Percentiles rank a stretch among this genome's conserved stretches.
These are phyloP conservation scores for Phlegmacium glaucopus DNA, from an alignment of 768 basidiomycete genomes.

Conservation along the genomic window DNA sequence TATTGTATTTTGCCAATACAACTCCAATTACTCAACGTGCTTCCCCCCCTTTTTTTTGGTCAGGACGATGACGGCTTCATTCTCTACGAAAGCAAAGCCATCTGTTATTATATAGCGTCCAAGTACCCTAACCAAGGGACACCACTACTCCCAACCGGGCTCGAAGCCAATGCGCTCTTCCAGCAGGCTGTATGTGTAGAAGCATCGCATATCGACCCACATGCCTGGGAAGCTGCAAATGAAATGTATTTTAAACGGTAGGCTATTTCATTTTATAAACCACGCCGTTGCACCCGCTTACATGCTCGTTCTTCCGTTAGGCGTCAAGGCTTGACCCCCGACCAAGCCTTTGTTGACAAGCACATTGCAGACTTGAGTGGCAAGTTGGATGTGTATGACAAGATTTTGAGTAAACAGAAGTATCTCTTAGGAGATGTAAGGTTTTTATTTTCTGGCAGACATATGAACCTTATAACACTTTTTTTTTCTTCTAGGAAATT, in stretches of 20 bases:
- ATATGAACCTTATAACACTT: neutral
- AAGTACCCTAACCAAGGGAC: constrained; percentile 44
- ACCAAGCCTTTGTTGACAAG: constrained; percentile 21
- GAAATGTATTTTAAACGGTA: constrained; percentile 40
- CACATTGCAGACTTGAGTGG: constrained; percentile 22
- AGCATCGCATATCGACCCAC: constrained; percentile 40
- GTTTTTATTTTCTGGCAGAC: neutral
- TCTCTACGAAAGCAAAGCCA: constrained; percentile 22
- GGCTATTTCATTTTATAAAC: neutral
- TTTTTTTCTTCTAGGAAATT: constrained; percentile 22
- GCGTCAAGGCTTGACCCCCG: constrained; percentile 19
- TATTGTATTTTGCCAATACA: neutral
- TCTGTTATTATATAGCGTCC: constrained; percentile 45
- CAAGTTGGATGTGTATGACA: constrained; percentile 43
- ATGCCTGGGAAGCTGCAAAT: constrained; percentile 29
- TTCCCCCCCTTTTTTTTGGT: no score
- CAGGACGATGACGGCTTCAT: constrained; percentile 15
- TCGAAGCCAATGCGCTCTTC: constrained; percentile 25
- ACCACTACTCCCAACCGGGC: constrained; percentile 33
- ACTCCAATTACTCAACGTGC: no score
- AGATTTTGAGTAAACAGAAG: constrained; percentile 40
- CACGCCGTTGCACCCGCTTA: no score
- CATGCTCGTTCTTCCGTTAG: constrained; percentile 7
- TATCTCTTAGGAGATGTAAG: constrained; percentile 44
- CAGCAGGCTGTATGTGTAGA: constrained; percentile 41